Conservation (phyloP, 495 filamentous ascomycete species). For the Penicillium odoratum region DNA sequence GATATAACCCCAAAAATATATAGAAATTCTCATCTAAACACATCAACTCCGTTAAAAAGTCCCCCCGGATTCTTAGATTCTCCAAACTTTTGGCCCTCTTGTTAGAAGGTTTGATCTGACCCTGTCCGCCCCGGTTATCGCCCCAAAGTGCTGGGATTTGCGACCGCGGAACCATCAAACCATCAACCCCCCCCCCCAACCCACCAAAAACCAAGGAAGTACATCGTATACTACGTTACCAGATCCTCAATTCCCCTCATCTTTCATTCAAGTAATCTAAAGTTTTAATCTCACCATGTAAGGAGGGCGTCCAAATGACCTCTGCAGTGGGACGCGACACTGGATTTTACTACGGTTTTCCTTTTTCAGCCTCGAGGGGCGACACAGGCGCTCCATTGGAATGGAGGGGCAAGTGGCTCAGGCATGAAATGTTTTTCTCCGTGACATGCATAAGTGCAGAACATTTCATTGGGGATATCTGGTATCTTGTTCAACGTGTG, state of each 20-base stretch:
- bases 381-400: conserved; percentile 7
- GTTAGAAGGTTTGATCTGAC: not conserved
- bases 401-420: conserved; percentile 7
- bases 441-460: conserved; percentile 30
- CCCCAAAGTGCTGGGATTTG: not conserved
- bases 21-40: not conserved
- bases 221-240: not conserved
- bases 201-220: not conserved
- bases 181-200: not conserved
- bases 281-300: conserved; percentile 2
- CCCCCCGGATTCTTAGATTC: conserved; percentile 1
- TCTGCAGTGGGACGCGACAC: conserved; percentile 1
- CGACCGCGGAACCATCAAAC: not conserved
- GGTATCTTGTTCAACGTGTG: conserved; percentile 16
- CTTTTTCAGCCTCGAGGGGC: conserved; percentile 6
- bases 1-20: not conserved
- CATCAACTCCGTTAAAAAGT: not conserved
- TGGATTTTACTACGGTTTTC: conserved; percentile 2
- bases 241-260: not conserved
- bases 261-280: not conserved
- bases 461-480: conserved; percentile 11
- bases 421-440: conserved; percentile 14
- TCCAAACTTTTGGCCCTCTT: not conserved
- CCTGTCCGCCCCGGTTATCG: not conserved
- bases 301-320: conserved; percentile 2